Evolutionary conservation across 1,284 basidiomycete species (phyloP).

Genomic region (Volvariella volvacea): DNA sequence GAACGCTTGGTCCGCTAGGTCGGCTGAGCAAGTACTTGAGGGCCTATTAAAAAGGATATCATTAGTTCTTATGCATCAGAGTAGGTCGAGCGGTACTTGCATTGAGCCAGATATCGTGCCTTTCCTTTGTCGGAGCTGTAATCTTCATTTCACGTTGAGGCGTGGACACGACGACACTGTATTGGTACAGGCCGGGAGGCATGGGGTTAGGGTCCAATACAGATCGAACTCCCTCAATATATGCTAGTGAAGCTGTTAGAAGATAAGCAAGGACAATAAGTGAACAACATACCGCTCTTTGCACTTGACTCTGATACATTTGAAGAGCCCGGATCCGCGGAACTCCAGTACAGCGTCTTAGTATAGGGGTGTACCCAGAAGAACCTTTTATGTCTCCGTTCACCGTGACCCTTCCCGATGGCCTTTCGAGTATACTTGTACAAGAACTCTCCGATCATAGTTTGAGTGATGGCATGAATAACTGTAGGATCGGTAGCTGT

Average conservation of each 20-base stretch:
- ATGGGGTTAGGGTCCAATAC: conserved; percentile 90
- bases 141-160: conserved; percentile 96
- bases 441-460: conserved; percentile 99
- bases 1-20: conserved; percentile 40
- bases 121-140: conserved; percentile 88
- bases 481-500: conserved; percentile 73
- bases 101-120: conserved; percentile 95
- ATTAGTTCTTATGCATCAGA: conserved; percentile 2
- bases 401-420: conserved; percentile 89
- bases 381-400: conserved; percentile 90
- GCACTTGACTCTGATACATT: conserved; percentile 87
- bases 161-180: conserved; percentile 91
- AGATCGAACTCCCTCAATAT: conserved; percentile 86
- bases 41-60: conserved; percentile 49
- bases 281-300: conserved; percentile 79
- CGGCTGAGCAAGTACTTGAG: conserved; percentile 78
- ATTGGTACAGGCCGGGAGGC: conserved; percentile 88
- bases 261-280: conserved; percentile 8
- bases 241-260: conserved; percentile 52
- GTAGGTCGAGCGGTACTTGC: conserved; percentile 34
- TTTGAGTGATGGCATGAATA: conserved; percentile 97
- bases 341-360: conserved; percentile 96
- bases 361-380: conserved; percentile 99
- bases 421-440: conserved; percentile 94
- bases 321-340: conserved; percentile 85